These are phyloP conservation scores for Fagus sylvatica DNA, from an alignment of 306 rosid genomes.

Conservation along the genomic window DNA sequence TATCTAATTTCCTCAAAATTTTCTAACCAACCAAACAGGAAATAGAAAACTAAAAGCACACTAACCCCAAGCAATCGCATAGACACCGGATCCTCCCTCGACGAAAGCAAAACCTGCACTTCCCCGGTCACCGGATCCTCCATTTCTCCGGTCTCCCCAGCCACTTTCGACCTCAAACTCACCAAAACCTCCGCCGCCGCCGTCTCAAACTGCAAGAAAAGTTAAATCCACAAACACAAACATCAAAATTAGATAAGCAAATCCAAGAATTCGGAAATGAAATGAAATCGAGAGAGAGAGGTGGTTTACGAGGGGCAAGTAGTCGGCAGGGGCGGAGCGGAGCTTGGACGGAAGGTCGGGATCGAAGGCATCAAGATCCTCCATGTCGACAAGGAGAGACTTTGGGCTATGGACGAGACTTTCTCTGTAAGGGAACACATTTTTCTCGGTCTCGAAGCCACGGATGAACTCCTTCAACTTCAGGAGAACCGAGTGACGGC, in stretches of 20 bases:
- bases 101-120: conserved; percentile 88
- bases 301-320: conserved; percentile 61
- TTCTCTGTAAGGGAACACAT: conserved; percentile 78
- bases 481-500: conserved; percentile 70
- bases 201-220: conserved; percentile 66
- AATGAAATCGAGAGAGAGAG: background rate
- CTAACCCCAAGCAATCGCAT: conserved; percentile 90
- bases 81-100: conserved; percentile 73
- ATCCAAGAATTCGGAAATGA: background rate
- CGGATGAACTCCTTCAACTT: conserved; percentile 95
- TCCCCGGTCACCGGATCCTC: conserved; percentile 83
- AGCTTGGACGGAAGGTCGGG: conserved; percentile 77
- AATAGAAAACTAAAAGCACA: background rate
- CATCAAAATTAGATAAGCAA: background rate
- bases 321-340: conserved; percentile 79
- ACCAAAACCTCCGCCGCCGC: conserved; percentile 95
- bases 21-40: conserved; percentile 1
- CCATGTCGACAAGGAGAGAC: conserved; percentile 64
- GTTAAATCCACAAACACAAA: background rate
- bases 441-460: conserved; percentile 66
- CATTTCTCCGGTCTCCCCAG: conserved; percentile 79
- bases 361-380: conserved; percentile 76
- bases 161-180: conserved; percentile 76
- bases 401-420: conserved; percentile 72
- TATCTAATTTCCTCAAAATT: background rate